Evolutionary conservation across 23 red algal genomes (phyloP).

Genomic region (Cyanidioschyzon merolae): DNA sequence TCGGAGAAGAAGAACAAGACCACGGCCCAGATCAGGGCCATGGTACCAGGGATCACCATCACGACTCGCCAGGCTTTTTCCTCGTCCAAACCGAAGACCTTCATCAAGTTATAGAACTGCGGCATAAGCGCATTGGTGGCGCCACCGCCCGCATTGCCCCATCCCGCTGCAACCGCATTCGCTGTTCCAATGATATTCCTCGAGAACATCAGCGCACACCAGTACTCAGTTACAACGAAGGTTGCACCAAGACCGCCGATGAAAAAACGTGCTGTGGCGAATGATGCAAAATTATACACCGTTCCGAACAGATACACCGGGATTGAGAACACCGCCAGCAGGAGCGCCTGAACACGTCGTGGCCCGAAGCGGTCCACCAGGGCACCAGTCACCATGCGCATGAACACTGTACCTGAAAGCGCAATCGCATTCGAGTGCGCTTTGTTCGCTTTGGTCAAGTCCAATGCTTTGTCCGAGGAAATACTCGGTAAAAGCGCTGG

Average conservation of each 20-base stretch:
- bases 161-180: slow-evolving; percentile 72
- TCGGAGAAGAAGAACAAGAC: slow-evolving; percentile 71
- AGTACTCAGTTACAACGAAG: slow-evolving; percentile 92
- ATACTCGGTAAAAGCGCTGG: slow-evolving; percentile 53
- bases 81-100: slow-evolving; percentile 25
- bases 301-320: slow-evolving; percentile 65
- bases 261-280: slow-evolving; percentile 68
- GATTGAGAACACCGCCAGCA: slow-evolving; percentile 69
- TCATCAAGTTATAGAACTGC: slow-evolving; percentile 39
- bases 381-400: slow-evolving; percentile 64
- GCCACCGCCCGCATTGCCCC: slow-evolving; percentile 91
- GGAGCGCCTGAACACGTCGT: slow-evolving; percentile 31
- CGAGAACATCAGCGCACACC: slow-evolving; percentile 76
- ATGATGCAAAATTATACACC: slow-evolving; percentile 40
- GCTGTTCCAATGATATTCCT: slow-evolving; percentile 67
- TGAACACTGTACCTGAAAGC: slow-evolving; percentile 63
- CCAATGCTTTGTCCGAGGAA: not conserved
- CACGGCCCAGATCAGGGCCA: slow-evolving; percentile 26
- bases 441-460: slow-evolving; percentile 29
- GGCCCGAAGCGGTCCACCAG: slow-evolving; percentile 83
- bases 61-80: slow-evolving; percentile 56
- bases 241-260: slow-evolving; percentile 84
- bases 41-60: slow-evolving; percentile 53
- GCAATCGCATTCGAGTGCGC: slow-evolving; percentile 51
- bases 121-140: slow-evolving; percentile 90